These are phyloP conservation scores for Paramecium sexaurelia DNA, from an alignment of 73 alveolate genomes.

Conservation along the genomic window DNA sequence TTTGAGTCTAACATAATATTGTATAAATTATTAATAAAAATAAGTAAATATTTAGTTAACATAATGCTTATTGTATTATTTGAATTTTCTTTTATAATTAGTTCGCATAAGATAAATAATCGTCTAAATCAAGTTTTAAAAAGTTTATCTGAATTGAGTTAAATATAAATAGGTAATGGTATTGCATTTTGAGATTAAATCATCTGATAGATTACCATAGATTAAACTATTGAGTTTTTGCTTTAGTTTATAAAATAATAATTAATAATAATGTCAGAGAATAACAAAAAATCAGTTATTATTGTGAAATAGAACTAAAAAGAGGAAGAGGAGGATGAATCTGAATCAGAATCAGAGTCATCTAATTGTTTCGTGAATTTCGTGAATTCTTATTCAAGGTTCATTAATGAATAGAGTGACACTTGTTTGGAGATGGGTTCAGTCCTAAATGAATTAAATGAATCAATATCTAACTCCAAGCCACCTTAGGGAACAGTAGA, in stretches of 20 bases:
- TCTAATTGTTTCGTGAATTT: slow-evolving; percentile 29
- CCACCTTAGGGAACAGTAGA: slow-evolving; percentile 8
- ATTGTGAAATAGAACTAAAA: not conserved
- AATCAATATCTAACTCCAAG: not conserved
- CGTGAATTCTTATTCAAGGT: slow-evolving; percentile 31
- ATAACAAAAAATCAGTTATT: slow-evolving; percentile 19
- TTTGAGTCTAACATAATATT: not conserved
- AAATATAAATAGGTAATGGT: too few species aligned
- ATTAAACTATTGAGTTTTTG: not conserved
- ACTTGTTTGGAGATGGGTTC: slow-evolving; percentile 45
- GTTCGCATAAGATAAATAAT: not conserved
- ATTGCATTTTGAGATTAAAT: too few species aligned
- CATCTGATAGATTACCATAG: not conserved
- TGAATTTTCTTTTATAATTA: not conserved
- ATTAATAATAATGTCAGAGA: slow-evolving; percentile 8
- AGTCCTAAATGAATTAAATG: slow-evolving; percentile 23
- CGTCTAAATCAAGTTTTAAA: not conserved
- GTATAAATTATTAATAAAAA: too few species aligned
- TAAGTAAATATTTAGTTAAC: not conserved
- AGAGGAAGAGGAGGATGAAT: slow-evolving; percentile 6
- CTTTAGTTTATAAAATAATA: not conserved
- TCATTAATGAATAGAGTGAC: not conserved
- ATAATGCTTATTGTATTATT: not conserved
- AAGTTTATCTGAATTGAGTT: not conserved
- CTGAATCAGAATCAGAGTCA: slow-evolving; percentile 8